These are phyloP conservation scores for Tolypocladium guangdongense DNA, from an alignment of 2,329 filamentous ascomycete genomes.

Conservation along the genomic window DNA sequence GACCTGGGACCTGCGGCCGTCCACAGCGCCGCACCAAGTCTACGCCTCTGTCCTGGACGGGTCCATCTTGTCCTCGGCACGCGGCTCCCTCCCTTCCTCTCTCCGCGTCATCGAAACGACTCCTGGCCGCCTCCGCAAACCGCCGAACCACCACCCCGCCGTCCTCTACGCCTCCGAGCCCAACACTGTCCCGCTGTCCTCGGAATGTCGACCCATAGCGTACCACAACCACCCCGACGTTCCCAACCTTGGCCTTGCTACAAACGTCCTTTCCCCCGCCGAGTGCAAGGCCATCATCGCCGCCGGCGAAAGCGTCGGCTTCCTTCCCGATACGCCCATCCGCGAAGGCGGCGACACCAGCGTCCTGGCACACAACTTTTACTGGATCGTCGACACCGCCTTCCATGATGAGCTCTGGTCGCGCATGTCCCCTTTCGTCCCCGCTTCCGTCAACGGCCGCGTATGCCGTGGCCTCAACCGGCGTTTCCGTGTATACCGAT, in stretches of 20 bases:
- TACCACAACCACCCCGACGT: constrained; percentile 51
- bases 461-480: constrained; percentile 53
- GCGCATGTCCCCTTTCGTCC: constrained; percentile 48
- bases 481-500: constrained; percentile 61
- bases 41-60: constrained; percentile 49
- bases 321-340: constrained; percentile 56
- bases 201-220: constrained; percentile 32
- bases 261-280: constrained; percentile 45
- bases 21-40: constrained; percentile 29
- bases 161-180: constrained; percentile 51
- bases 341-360: constrained; percentile 54
- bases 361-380: constrained; percentile 62
- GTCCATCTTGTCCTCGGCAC: constrained; percentile 34
- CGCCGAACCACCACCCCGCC: constrained; percentile 56
- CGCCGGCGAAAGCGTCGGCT: constrained; percentile 53
- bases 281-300: constrained; percentile 59
- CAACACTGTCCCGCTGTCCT: constrained; percentile 41
- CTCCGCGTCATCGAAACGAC: constrained; percentile 49
- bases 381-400: constrained; percentile 55
- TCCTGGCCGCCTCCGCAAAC: constrained; percentile 48
- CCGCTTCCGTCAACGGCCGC: constrained; percentile 41
- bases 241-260: constrained; percentile 48
- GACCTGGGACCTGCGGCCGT: constrained; percentile 47
- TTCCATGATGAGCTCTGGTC: constrained; percentile 55
- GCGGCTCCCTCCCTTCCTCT: constrained; percentile 24